Conservation (phyloP, 306 rosid species). For the Castanopsis chinensis region DNA sequence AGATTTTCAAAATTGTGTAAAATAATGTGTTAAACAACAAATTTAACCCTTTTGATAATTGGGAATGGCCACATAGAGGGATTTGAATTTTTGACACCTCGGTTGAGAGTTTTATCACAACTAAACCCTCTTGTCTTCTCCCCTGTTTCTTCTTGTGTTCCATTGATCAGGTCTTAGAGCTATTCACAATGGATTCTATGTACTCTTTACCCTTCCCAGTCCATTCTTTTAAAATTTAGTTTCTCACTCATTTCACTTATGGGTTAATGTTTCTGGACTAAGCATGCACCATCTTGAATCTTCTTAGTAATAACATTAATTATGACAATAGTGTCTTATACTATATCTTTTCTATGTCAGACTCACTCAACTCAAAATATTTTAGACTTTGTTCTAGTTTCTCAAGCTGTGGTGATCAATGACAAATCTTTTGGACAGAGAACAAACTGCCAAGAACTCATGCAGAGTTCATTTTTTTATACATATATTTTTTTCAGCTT, state of each 20-base stretch:
- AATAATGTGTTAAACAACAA: too few relatives aligned
- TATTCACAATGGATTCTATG: background rate
- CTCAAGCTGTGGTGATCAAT: background rate
- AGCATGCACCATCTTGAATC: background rate
- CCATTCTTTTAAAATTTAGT: background rate
- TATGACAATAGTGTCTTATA: background rate
- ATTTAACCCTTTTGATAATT: too few relatives aligned
- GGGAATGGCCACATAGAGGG: too few relatives aligned
- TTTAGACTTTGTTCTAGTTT: background rate
- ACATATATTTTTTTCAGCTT: background rate
- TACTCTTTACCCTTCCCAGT: background rate
- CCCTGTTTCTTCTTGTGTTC: background rate
- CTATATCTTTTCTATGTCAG: background rate
- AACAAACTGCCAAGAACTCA: conserved; percentile 18
- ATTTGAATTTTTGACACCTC: too few relatives aligned
- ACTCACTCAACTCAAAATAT: background rate
- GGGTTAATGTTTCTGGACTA: background rate
- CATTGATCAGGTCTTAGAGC: background rate
- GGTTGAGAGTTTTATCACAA: background rate
- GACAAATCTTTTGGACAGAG: conserved; percentile 19
- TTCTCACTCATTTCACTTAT: background rate
- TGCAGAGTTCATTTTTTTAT: too few relatives aligned
- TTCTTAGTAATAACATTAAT: background rate
- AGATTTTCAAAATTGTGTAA: too few relatives aligned
- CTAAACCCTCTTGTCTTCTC: background rate